Evolutionary conservation across 2,329 filamentous ascomycete species (phyloP).

Genomic region (Eutypella sp.): DNA sequence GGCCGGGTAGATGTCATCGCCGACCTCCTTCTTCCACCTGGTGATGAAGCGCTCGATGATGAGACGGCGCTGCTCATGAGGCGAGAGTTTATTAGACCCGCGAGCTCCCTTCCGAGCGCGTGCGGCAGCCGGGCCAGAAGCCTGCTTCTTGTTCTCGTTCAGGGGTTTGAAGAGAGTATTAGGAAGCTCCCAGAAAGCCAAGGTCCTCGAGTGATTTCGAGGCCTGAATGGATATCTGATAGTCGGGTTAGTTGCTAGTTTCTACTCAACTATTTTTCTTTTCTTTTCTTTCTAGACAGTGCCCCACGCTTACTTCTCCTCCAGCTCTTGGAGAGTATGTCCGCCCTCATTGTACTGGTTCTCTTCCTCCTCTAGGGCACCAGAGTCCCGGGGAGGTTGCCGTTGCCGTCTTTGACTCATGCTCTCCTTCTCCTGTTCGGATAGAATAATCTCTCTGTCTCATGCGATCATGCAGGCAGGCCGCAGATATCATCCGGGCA

Average conservation of each 20-base stretch:
- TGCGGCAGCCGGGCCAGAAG: slow-evolving; percentile 47
- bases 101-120: slow-evolving; percentile 57
- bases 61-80: slow-evolving; percentile 71
- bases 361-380: slow-evolving; percentile 45
- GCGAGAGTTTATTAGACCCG: slow-evolving; percentile 54
- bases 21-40: slow-evolving; percentile 82
- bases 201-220: slow-evolving; percentile 70
- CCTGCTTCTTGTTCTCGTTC: slow-evolving; percentile 73
- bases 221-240: slow-evolving; percentile 75
- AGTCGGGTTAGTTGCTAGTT: slow-evolving; percentile 8
- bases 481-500: too few relatives aligned
- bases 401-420: slow-evolving; percentile 30
- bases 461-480: too few relatives aligned
- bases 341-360: slow-evolving; percentile 43
- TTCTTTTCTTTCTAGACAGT: neutral
- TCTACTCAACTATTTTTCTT: neutral
- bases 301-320: slow-evolving; percentile 34
- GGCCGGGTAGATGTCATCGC: slow-evolving; percentile 88
- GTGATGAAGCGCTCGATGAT: slow-evolving; percentile 84
- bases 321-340: slow-evolving; percentile 37
- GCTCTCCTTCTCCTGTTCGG: slow-evolving; percentile 3
- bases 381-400: slow-evolving; percentile 28
- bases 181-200: slow-evolving; percentile 78
- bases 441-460: neutral
- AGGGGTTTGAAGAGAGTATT: slow-evolving; percentile 75